Percentiles rank a stretch among this genome's conserved stretches.
Evolutionary conservation across 305 asterid genomes (phyloP).

Genomic region (Fraxinus greggii): DNA sequence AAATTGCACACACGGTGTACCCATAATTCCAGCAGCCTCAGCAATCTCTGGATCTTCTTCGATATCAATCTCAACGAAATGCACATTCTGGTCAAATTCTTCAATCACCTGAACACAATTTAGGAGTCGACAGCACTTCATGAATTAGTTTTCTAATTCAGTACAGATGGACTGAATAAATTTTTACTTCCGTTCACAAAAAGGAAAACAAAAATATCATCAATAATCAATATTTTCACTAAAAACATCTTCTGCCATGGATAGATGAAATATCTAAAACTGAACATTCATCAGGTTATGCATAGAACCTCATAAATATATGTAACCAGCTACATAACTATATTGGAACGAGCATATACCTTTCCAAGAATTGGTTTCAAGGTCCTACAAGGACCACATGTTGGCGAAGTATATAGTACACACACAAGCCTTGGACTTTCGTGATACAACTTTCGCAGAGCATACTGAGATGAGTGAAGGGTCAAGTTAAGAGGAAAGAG

Average conservation of each 20-base stretch:
- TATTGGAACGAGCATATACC: slow-evolving; percentile 41
- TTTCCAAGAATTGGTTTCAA: slow-evolving; percentile 92
- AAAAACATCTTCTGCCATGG: not conserved
- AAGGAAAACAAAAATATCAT: not conserved
- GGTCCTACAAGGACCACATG: slow-evolving; percentile 97
- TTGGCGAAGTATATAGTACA: slow-evolving; percentile 81
- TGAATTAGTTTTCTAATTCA: not conserved
- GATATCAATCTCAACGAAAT: slow-evolving; percentile 87
- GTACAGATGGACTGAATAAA: not conserved
- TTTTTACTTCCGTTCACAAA: not conserved
- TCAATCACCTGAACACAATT: slow-evolving; percentile 67
- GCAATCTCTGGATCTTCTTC: slow-evolving; percentile 69
- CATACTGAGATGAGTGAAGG: slow-evolving; percentile 59
- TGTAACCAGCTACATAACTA: not conserved
- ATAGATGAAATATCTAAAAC: not conserved
- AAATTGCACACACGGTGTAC: slow-evolving; percentile 92
- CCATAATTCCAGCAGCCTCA: slow-evolving; percentile 91
- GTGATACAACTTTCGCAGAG: slow-evolving; percentile 85
- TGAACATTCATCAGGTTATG: not conserved
- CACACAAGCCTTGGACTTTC: slow-evolving; percentile 78
- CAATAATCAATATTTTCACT: not conserved
- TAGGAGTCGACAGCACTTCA: not conserved
- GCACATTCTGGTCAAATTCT: slow-evolving; percentile 81
- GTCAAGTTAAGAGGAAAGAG: slow-evolving; percentile 12
- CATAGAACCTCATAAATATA: not conserved